Evolutionary conservation across 805 yeast genomes (phyloP), one percentile per base, ranked within the genome.

Genomic region (Cyberlindnera euphorbiae): DNA sequence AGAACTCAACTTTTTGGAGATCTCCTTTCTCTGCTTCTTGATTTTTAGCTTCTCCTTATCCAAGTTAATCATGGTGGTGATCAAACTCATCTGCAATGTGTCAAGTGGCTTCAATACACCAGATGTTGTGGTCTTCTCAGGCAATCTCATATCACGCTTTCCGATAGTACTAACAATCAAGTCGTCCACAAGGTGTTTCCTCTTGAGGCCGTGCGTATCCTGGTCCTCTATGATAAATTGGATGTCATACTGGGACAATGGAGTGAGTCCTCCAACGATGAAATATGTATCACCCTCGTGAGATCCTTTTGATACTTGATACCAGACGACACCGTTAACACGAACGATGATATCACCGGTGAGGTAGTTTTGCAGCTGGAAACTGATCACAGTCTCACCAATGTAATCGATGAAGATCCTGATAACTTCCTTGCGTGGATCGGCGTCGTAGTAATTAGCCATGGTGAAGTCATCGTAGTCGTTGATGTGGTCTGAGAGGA

Each of bases 301-400:
- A 12, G 65, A 63, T 31, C 77, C 77, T 26, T 73, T 65, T 0
- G 77, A 67, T 2, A 77, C 75, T 50, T 79, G 85, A 17, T 77
- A 72, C 88, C 88, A 81, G 11, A 73, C 67, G 16, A 80, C 69
- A 16, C 85, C 86, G 48, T 81, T 80, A 5, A 81, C 85, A 36
- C 65, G 58, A 10, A 68, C 69, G 30, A 64, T 59, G 6, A 71
- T 52, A 36, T 60, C 69, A 33, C 67, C 66, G 36, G 65, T 62
- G 30, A 56, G 53, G 14, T 66, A 66, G 33, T 73, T 67, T 33
- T 67, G 63, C 23, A 75, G 55, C 40, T 71, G 75, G 45, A 75
- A 72, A 2, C 72, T 71, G 25, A 75, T 62, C 15, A 74, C 58
- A 8, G 77, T 73, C 24, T 73, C 70, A 16, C 75, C 75, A 12